These are phyloP conservation scores for Phytophthora hibernalis DNA, from an alignment of 352 stramenopile genomes.

Conservation along the genomic window DNA sequence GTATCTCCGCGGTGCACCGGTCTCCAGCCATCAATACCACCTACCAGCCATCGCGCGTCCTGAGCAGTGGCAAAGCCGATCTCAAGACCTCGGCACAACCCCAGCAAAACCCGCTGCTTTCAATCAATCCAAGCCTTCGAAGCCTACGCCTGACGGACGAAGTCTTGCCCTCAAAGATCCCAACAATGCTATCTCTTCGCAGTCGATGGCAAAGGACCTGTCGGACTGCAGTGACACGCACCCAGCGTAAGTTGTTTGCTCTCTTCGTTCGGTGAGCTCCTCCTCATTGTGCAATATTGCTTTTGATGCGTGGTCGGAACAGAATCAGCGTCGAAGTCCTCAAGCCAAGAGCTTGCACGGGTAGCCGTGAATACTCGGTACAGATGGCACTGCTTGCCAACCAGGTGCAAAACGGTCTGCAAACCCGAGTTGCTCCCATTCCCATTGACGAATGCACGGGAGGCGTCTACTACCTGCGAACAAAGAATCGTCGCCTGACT, in stretches of 20 bases:
- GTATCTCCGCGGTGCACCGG: constrained; percentile 11
- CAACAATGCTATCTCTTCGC: constrained; percentile 4
- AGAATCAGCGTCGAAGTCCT: constrained; percentile 34
- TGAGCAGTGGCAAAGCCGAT: constrained; percentile 13
- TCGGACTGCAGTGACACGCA: constrained; percentile 4
- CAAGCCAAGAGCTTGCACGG: constrained; percentile 26
- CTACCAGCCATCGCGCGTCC: constrained; percentile 12
- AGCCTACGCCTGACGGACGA: not conserved
- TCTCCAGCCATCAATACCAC: constrained; percentile 14
- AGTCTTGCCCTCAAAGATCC: constrained; percentile 1
- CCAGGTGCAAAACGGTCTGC: constrained; percentile 46
- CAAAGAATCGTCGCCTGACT: constrained; percentile 46
- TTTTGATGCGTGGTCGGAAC: constrained; percentile 2
- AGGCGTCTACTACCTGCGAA: constrained; percentile 69
- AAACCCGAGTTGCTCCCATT: constrained; percentile 42
- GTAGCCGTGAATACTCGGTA: constrained; percentile 23
- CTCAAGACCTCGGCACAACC: constrained; percentile 3
- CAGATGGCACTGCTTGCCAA: constrained; percentile 31
- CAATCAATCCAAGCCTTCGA: constrained; percentile 25
- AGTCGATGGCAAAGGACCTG: constrained; percentile 15
- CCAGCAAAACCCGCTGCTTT: not conserved
- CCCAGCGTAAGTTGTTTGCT: constrained; percentile 24
- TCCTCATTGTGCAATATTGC: constrained; percentile 19
- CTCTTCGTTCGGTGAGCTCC: not conserved
- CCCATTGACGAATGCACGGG: constrained; percentile 69